These are phyloP conservation scores for Camelina laxa DNA, from an alignment of 345 rosid species.

Conservation along the genomic window DNA sequence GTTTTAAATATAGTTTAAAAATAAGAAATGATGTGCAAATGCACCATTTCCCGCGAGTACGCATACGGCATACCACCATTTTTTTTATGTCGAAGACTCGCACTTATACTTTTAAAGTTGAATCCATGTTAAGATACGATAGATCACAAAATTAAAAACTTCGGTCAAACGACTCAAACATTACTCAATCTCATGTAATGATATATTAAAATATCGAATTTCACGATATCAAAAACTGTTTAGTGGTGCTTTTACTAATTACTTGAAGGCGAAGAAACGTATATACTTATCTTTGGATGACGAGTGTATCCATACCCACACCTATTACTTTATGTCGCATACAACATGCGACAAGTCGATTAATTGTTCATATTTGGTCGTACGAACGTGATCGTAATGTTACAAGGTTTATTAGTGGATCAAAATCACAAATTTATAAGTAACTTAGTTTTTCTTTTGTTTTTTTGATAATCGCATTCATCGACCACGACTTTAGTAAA, in stretches of 20 bases:
- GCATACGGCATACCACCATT: neutral
- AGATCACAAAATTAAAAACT: too few relatives aligned
- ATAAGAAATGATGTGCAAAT: too few relatives aligned
- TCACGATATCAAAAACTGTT: too few relatives aligned
- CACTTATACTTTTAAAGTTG: neutral
- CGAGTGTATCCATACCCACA: neutral
- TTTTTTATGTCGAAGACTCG: neutral
- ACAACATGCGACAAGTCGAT: neutral
- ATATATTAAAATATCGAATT: too few relatives aligned
- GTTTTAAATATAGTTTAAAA: too few relatives aligned
- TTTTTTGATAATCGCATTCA: too few relatives aligned
- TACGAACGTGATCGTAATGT: neutral
- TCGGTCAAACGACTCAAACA: too few relatives aligned
- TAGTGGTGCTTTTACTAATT: constrained; percentile 17
- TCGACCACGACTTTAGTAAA: neutral
- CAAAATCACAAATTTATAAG: neutral
- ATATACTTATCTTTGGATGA: constrained; percentile 33
- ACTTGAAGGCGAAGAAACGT: constrained; percentile 38
- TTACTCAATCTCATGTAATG: too few relatives aligned
- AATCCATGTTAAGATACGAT: neutral
- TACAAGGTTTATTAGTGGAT: neutral
- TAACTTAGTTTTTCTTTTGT: neutral
- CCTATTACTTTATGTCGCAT: constrained; percentile 7
- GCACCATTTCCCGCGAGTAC: too few relatives aligned
- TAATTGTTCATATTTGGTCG: neutral